Percentiles rank a stretch among this genome's conserved stretches.
Evolutionary conservation across 257 asterid species (phyloP).

Genomic region (Nicotiana sylvestris): DNA sequence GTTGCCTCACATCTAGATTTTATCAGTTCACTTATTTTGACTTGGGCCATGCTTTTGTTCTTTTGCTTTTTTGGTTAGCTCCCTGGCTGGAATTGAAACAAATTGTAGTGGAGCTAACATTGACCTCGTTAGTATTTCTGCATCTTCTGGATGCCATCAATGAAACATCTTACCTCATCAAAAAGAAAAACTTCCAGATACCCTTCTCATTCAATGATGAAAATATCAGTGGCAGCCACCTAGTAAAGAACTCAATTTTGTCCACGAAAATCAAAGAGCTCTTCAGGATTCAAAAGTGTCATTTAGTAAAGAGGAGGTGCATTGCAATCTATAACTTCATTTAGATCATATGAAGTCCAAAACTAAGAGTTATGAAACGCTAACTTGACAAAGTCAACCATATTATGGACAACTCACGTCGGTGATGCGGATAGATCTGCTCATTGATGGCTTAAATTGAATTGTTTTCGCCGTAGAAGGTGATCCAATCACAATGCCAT

Average conservation of each 20-base stretch:
- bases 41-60: too few species aligned
- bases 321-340: not conserved
- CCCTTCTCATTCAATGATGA: not conserved
- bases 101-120: too few species aligned
- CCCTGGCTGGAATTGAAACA: too few species aligned
- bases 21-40: too few species aligned
- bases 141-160: too few species aligned
- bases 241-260: not conserved
- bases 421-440: constrained; percentile 34
- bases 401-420: constrained; percentile 42
- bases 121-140: too few species aligned
- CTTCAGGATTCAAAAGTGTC: not conserved
- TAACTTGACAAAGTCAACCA: constrained; percentile 9
- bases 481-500: constrained; percentile 34
- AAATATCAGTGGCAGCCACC: not conserved
- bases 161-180: too few species aligned
- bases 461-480: constrained; percentile 39
- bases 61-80: too few species aligned
- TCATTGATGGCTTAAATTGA: constrained; percentile 32
- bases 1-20: too few species aligned
- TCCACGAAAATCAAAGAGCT: not conserved
- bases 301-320: not conserved
- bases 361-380: not conserved
- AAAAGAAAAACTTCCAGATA: not conserved
- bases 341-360: not conserved